Percentiles rank a stretch among this genome's conserved stretches.
These are phyloP conservation scores for Penicillium dipodomyicola DNA, from an alignment of 495 filamentous ascomycete species.

Conservation along the genomic window DNA sequence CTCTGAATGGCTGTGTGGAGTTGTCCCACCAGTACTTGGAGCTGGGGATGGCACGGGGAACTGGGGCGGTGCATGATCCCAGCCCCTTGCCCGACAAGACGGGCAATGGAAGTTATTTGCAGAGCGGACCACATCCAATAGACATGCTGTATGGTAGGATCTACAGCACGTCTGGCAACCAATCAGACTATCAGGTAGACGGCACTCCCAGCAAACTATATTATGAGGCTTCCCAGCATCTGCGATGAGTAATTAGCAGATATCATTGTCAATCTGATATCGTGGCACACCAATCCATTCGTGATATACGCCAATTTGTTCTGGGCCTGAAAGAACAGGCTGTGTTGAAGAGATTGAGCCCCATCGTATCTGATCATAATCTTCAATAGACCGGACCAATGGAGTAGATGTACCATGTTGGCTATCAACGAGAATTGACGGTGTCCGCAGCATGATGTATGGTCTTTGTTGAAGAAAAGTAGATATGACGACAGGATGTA, in stretches of 20 bases:
- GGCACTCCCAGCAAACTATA: slow-evolving; percentile 34
- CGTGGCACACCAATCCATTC: slow-evolving; percentile 30
- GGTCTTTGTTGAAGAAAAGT: not conserved
- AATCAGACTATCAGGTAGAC: slow-evolving; percentile 29
- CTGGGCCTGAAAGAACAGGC: slow-evolving; percentile 15
- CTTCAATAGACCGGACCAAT: slow-evolving; percentile 15
- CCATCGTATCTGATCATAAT: slow-evolving; percentile 11
- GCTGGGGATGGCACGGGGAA: slow-evolving; percentile 10
- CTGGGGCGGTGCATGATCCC: slow-evolving; percentile 27
- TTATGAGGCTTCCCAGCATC: slow-evolving; percentile 34
- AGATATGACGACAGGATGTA: slow-evolving; percentile 14
- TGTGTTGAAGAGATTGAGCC: slow-evolving; percentile 8
- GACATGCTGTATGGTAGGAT: slow-evolving; percentile 35
- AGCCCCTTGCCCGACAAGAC: slow-evolving; percentile 25
- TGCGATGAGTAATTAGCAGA: slow-evolving; percentile 5
- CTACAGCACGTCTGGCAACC: slow-evolving; percentile 36
- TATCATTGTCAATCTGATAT: not conserved
- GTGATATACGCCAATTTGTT: slow-evolving; percentile 30
- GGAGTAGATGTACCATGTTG: not conserved
- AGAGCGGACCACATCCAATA: slow-evolving; percentile 14
- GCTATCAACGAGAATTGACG: not conserved
- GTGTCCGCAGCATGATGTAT: slow-evolving; percentile 8
- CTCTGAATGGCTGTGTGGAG: slow-evolving; percentile 9
- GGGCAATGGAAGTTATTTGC: slow-evolving; percentile 25
- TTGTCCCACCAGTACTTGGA: slow-evolving; percentile 17